These are phyloP conservation scores for Tetragonia tetragonoides DNA, from an alignment of 148 eudicot species.

Conservation along the genomic window DNA sequence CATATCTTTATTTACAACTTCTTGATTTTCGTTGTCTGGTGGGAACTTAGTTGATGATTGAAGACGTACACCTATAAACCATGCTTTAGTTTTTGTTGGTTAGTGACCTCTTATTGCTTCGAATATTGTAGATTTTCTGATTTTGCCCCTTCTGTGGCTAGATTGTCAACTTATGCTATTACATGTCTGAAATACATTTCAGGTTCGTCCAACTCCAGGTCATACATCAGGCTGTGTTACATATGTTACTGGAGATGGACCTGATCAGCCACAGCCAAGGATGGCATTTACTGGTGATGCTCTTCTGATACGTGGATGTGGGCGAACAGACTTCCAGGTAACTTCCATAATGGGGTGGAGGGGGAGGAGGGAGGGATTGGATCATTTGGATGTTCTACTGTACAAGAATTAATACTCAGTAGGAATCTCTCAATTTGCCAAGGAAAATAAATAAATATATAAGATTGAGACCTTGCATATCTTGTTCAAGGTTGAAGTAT, in stretches of 20 bases:
- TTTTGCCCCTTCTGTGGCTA: background rate
- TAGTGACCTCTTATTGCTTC: background rate
- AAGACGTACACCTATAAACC: background rate
- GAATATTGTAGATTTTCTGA: background rate
- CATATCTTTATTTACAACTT: background rate
- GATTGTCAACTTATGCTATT: slow-evolving; percentile 3
- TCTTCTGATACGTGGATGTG: slow-evolving; percentile 89
- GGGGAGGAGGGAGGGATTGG: background rate
- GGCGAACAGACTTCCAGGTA: slow-evolving; percentile 98
- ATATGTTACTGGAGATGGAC: slow-evolving; percentile 90
- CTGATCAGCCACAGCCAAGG: slow-evolving; percentile 81
- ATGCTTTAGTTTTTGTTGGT: background rate
- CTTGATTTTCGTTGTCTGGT: background rate
- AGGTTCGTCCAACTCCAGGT: slow-evolving; percentile 97
- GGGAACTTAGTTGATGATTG: background rate
- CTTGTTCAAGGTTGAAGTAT: background rate
- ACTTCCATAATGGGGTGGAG: background rate
- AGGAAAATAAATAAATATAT: background rate
- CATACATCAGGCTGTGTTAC: slow-evolving; percentile 94
- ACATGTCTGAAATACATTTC: slow-evolving; percentile 22
- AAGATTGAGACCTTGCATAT: background rate
- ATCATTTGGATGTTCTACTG: background rate
- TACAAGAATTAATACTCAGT: background rate
- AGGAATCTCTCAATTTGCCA: no score
- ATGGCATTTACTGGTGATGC: slow-evolving; percentile 98